Evolutionary conservation across 2,329 filamentous ascomycete genomes (phyloP).

Genomic region (Calonectria naviculata): DNA sequence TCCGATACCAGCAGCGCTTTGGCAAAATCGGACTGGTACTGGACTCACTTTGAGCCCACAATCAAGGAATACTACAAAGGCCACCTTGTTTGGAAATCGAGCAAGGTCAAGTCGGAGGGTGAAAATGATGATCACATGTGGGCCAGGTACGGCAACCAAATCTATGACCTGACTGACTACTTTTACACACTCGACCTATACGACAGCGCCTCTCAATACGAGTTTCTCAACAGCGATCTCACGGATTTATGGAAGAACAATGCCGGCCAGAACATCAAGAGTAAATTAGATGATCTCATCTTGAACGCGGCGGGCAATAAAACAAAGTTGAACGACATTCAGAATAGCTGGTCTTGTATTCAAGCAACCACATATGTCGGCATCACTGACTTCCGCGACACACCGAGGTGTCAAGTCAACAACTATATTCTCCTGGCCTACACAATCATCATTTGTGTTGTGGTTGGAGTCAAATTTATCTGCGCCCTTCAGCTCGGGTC

Average conservation of each 20-base stretch:
- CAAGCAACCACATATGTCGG: conserved; percentile 86
- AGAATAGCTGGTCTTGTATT: conserved; percentile 82
- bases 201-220: conserved; percentile 67
- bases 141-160: conserved; percentile 78
- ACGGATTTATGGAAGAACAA: conserved; percentile 77
- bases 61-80: conserved; percentile 92
- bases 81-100: conserved; percentile 77
- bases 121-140: conserved; percentile 76
- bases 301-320: conserved; percentile 57
- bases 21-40: conserved; percentile 80
- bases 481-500: conserved; percentile 93
- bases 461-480: conserved; percentile 90
- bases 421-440: conserved; percentile 91
- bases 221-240: conserved; percentile 78
- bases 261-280: conserved; percentile 81
- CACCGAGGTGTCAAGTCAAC: conserved; percentile 83
- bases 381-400: conserved; percentile 84
- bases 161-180: conserved; percentile 95
- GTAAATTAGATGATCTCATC: conserved; percentile 68
- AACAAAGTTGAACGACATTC: conserved; percentile 60
- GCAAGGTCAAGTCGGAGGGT: conserved; percentile 73
- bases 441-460: conserved; percentile 81
- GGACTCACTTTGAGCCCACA: conserved; percentile 75
- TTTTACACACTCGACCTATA: conserved; percentile 77
- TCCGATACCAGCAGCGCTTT: conserved; percentile 68